A percentile compares a stretch with the other conserved stretches of the same genome.
Evolutionary conservation across 148 eudicot genomes (phyloP).

Genomic region (Dysphania ambrosioides): DNA sequence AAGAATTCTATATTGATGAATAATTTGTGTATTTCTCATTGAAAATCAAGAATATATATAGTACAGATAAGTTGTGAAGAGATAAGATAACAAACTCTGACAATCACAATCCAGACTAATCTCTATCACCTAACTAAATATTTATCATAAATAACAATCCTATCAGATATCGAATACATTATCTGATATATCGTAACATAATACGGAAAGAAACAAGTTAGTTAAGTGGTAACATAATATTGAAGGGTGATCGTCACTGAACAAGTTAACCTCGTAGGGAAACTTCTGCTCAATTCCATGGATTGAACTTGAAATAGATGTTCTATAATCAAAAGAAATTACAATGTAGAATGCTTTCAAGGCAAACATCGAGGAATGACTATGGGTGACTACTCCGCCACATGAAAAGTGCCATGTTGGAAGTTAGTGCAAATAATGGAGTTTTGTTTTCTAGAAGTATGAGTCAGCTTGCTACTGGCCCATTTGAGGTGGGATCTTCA

Average conservation of each 20-base stretch:
- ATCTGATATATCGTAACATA: too few relatives aligned
- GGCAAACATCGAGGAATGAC: conserved; percentile 25
- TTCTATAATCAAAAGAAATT: conserved; percentile 1
- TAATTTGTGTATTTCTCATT: too few relatives aligned
- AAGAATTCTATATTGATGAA: too few relatives aligned
- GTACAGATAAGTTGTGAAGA: too few relatives aligned
- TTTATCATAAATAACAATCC: too few relatives aligned
- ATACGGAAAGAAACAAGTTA: background rate
- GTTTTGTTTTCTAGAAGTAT: background rate
- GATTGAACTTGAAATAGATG: background rate
- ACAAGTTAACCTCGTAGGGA: background rate
- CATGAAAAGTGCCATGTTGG: conserved; percentile 20
- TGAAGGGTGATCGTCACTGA: background rate
- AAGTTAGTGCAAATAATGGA: conserved; percentile 1
- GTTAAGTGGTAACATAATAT: background rate
- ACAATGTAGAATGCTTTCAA: conserved; percentile 27
- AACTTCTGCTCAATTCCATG: background rate
- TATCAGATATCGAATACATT: too few relatives aligned
- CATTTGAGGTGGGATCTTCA: conserved; percentile 21
- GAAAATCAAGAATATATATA: too few relatives aligned
- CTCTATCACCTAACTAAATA: too few relatives aligned
- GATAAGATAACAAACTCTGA: too few relatives aligned
- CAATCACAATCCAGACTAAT: too few relatives aligned
- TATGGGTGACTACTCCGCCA: conserved; percentile 3
- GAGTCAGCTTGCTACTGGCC: conserved; percentile 35